Conservation (phyloP, 2,329 filamentous ascomycete genomes). For the Calonectria naviculata region DNA sequence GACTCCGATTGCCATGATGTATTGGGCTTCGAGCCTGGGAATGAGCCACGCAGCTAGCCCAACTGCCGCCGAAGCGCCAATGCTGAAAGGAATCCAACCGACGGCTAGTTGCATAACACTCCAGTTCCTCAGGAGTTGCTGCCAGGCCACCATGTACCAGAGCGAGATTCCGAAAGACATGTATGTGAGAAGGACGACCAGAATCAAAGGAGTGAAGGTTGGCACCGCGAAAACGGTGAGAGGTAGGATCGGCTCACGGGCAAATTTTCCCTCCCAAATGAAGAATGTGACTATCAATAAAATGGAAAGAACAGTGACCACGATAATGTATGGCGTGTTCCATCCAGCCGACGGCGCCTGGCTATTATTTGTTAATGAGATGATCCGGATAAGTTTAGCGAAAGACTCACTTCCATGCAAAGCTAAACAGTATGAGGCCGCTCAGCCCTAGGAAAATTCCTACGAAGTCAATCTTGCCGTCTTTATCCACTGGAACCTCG, state of each 20-base stretch:
- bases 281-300: conserved; percentile 44
- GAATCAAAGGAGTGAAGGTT: conserved; percentile 54
- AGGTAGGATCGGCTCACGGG: conserved; percentile 57
- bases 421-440: conserved; percentile 59
- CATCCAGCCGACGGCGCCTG: conserved; percentile 58
- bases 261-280: conserved; percentile 54
- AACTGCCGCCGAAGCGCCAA: conserved; percentile 46
- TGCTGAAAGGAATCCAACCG: conserved; percentile 52
- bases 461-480: conserved; percentile 45
- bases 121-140: conserved; percentile 54
- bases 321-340: conserved; percentile 54
- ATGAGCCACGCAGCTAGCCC: conserved; percentile 56
- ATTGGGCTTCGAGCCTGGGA: conserved; percentile 57
- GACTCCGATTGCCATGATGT: conserved; percentile 58
- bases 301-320: conserved; percentile 49
- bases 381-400: not conserved
- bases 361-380: conserved; percentile 9
- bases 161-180: conserved; percentile 60
- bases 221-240: conserved; percentile 56
- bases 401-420: conserved; percentile 59
- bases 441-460: conserved; percentile 52
- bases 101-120: conserved; percentile 49
- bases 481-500: conserved; percentile 36
- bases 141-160: conserved; percentile 61
- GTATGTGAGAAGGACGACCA: conserved; percentile 57